phyloP scores from a whole-genome alignment of 1,139 yeast species.

The Spathaspora jeffriesii region DNA sequence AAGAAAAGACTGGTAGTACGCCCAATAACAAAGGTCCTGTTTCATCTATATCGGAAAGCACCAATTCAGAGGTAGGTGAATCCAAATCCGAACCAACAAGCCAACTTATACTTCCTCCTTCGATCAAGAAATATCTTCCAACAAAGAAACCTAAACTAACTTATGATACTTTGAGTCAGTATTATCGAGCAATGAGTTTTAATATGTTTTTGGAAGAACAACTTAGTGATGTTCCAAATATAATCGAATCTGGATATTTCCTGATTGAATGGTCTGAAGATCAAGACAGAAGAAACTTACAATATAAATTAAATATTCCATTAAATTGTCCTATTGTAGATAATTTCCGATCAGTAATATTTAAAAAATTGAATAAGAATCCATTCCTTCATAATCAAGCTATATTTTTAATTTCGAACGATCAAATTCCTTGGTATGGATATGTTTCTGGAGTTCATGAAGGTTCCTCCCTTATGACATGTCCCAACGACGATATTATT shows the following conservation, averaged over 20 bases:
- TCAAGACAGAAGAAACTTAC: slow-evolving; percentile 42
- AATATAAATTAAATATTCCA: slow-evolving; percentile 35
- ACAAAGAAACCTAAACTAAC: slow-evolving; percentile 40
- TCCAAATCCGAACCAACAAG: slow-evolving; percentile 3
- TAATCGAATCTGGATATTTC: slow-evolving; percentile 36
- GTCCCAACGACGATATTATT: slow-evolving; percentile 22
- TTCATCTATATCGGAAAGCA: too few species aligned
- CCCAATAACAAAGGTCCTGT: too few species aligned
- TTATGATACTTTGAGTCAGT: slow-evolving; percentile 51
- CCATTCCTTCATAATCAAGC: slow-evolving; percentile 52
- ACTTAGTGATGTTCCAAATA: slow-evolving; percentile 37
- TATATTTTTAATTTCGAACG: slow-evolving; percentile 42
- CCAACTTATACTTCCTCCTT: slow-evolving; percentile 22
- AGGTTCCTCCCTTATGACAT: slow-evolving; percentile 9
- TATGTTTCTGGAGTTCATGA: slow-evolving; percentile 48
- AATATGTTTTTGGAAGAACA: slow-evolving; percentile 65
- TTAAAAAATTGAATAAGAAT: slow-evolving; percentile 41
- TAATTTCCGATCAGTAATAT: slow-evolving; percentile 43
- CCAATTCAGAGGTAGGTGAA: too few species aligned
- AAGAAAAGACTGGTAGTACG: too few species aligned
- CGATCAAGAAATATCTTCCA: slow-evolving; percentile 27
- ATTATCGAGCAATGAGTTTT: slow-evolving; percentile 59
- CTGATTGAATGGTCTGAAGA: slow-evolving; percentile 56
- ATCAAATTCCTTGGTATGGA: slow-evolving; percentile 42
- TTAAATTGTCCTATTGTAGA: slow-evolving; percentile 39